Evolutionary conservation across 257 asterid species (phyloP).

Genomic region (Solanum gandarillasii): DNA sequence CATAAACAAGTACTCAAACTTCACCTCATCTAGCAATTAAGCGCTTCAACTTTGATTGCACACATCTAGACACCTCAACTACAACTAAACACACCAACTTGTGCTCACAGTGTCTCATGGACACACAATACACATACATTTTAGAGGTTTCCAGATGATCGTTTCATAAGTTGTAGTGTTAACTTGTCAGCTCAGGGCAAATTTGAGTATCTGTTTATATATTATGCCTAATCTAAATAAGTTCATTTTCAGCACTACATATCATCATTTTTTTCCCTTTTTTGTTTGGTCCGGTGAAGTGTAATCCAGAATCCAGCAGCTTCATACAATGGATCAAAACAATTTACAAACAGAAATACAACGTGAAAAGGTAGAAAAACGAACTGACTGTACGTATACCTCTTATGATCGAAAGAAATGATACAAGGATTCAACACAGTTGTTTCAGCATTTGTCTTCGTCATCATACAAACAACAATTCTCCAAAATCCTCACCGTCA

Average conservation of each 20-base stretch:
- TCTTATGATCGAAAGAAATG: conserved; percentile 61
- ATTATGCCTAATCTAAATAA: neutral
- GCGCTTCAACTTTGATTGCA: neutral
- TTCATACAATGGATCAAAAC: neutral
- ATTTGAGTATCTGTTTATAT: neutral
- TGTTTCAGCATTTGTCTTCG: conserved; percentile 46
- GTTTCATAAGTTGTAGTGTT: neutral
- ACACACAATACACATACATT: neutral
- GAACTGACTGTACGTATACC: conserved; percentile 35
- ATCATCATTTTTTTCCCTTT: neutral
- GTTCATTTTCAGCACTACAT: neutral
- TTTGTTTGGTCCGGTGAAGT: neutral
- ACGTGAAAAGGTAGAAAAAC: neutral
- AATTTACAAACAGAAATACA: neutral
- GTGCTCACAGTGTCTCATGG: neutral
- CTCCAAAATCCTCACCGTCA: neutral
- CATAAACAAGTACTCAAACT: neutral
- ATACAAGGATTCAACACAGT: conserved; percentile 39
- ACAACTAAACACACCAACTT: neutral
- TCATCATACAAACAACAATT: conserved; percentile 10
- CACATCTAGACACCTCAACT: neutral
- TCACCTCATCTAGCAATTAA: neutral
- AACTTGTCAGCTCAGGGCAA: neutral
- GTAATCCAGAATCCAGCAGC: neutral
- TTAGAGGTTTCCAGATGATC: neutral